These are phyloP conservation scores for Cutaneotrichosporon arboriforme DNA, from an alignment of 1,284 basidiomycete species.

Conservation along the genomic window DNA sequence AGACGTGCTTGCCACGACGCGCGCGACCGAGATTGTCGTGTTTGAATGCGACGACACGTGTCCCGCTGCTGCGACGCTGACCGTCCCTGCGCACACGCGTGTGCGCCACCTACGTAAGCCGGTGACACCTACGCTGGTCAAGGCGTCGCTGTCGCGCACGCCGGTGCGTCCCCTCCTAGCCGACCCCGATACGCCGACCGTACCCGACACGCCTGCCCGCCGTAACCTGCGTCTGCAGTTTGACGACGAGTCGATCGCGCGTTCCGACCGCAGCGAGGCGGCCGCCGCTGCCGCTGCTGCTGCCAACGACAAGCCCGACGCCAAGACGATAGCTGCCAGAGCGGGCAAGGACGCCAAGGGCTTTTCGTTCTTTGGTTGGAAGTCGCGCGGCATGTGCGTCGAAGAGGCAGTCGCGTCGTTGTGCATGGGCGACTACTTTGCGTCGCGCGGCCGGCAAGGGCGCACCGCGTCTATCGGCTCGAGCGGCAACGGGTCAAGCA, in stretches of 20 bases:
- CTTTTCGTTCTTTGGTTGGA: slow-evolving; percentile 16
- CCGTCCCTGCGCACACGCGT: neutral
- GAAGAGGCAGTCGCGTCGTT: slow-evolving; percentile 39
- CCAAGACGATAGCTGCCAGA: neutral
- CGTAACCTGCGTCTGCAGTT: slow-evolving; percentile 9
- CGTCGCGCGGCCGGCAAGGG: slow-evolving; percentile 13
- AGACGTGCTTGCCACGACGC: slow-evolving; percentile 14
- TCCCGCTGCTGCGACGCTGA: neutral
- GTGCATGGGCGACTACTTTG: slow-evolving; percentile 39
- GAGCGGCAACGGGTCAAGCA: neutral
- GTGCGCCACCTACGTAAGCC: slow-evolving; percentile 36
- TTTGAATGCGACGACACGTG: slow-evolving; percentile 26
- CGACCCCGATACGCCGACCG: neutral
- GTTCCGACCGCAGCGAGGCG: neutral
- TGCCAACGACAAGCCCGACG: neutral
- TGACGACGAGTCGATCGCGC: slow-evolving; percentile 1
- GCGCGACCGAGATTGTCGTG: slow-evolving; percentile 31
- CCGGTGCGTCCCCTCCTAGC: neutral
- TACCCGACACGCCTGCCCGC: neutral
- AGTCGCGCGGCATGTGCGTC: slow-evolving; percentile 30
- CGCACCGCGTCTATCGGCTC: neutral
- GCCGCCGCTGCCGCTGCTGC: neutral
- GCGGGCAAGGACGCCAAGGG: neutral
- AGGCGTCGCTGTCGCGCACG: slow-evolving; percentile 19
- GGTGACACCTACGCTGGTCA: slow-evolving; percentile 31